Base-by-base conservation (phyloP, 257 asterid genomes). In the Knoxia roxburghii region DNA sequence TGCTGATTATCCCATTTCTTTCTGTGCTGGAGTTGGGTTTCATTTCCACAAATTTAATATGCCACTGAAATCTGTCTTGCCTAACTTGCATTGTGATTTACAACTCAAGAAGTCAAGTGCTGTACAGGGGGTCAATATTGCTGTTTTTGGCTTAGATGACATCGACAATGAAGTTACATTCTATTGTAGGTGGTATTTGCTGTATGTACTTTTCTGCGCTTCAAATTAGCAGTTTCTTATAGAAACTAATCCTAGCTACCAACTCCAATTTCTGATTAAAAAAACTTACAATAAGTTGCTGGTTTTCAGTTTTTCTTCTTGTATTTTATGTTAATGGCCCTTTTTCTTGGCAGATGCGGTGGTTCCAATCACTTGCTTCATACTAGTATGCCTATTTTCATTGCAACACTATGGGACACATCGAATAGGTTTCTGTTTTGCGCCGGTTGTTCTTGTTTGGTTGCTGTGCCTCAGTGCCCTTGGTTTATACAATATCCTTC, bases 371-470 rank as follows among this genome's bases (percentile, higher is more conserved):
- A 90, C 97, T 54, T 93, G 98, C 89, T 88, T 90, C 82, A 90
- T 93, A 73, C 80, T 90, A 62, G 86, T 93, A 75, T 90, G 97
- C 91, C 88, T 93, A 35, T 93, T 93, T 57, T 95, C 98, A 41
- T 70, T 93, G 69, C 98, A 93, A 78, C 98, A 93, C 82, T 93
- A 93, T 56, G 98, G 98, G 65, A 90, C 98, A 68, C 98, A 93
- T 51, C 88, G 95, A 6, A 69, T 93, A 39, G 97, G 98, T 61
- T 86, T 82, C 70, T 82, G 76, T 84, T 93, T 93, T 55, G 98
- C 98, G 3, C 98, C 97, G 6, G 73, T 90, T 41, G 90, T 93
- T 63, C 72, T 93, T 71, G 61, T 81, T 59, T 93, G 98, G 98
- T 73, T 93, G 65, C 61, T 93, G 52, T 86, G 96, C 85, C 90